Evolutionary conservation across 2,329 filamentous ascomycete species (phyloP).

Genomic region (Botrytis pseudocinerea): DNA sequence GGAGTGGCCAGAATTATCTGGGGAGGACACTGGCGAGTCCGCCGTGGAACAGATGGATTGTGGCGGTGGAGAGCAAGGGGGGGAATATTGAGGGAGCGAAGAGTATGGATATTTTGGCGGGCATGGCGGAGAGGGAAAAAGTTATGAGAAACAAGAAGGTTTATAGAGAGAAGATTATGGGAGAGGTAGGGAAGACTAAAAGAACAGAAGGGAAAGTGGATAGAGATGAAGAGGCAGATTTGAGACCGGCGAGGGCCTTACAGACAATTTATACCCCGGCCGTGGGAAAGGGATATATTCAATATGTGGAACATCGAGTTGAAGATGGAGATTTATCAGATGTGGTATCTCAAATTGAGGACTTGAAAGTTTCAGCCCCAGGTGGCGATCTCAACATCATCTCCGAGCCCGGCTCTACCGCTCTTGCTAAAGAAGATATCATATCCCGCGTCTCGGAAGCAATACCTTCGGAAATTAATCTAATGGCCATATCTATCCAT

Average conservation of each 20-base stretch:
- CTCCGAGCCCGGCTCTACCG: not conserved
- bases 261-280: conserved; percentile 55
- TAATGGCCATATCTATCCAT: conserved; percentile 93
- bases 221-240: conserved; percentile 43
- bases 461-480: conserved; percentile 37
- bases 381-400: not conserved
- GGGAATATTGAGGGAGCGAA: conserved; percentile 85
- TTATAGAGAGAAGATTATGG: conserved; percentile 52
- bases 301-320: conserved; percentile 75
- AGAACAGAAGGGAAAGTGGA: conserved; percentile 22
- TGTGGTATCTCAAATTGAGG: conserved; percentile 63
- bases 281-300: conserved; percentile 67
- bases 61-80: conserved; percentile 86
- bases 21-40: conserved; percentile 81
- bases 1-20: conserved; percentile 94
- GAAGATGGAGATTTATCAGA: conserved; percentile 70
- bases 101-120: conserved; percentile 79
- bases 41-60: conserved; percentile 82
- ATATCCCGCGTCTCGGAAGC: conserved; percentile 3
- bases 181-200: conserved; percentile 38
- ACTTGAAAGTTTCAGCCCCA: conserved; percentile 40
- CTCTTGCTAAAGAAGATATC: not conserved
- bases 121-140: conserved; percentile 69
- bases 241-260: conserved; percentile 53
- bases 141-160: conserved; percentile 83